Base-by-base conservation (phyloP, 1,139 yeast species). In the Taphrina deformans region DNA sequence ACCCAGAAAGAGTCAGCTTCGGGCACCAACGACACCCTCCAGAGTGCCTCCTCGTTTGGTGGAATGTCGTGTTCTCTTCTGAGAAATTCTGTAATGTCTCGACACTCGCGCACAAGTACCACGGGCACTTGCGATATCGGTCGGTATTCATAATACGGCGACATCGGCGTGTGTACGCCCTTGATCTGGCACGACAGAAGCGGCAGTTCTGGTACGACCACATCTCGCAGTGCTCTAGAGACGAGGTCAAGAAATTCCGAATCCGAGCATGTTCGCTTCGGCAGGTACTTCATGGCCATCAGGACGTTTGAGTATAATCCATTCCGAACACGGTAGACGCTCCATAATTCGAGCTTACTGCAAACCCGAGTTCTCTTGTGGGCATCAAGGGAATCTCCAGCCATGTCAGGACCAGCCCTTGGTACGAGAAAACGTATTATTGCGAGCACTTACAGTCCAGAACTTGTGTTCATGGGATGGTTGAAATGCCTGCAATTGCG, bases 291-390 rank as follows among this genome's bases (percentile, higher is more conserved):
- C 6, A 40, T 14, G 9, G 63, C 55, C n/a, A 59, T 40, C 14
- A 48, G 24, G 5, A 59, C 63, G 21, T 59, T 59, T 18, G 35
- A 41, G 29, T 59, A 59, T 10, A 51, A n/a, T 27, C 29, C 46
- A 21, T 46, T 53, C 10, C 26, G 35, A 18, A 31, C 26, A 6
- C 63, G 55, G 29, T 50, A 50, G 41, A 50, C 63, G 14, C 41
- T 50, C 63, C 55, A 45, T n/a, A 38, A 41, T 23, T 59, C 63
- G 2, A 59, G 63, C 12, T 29, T 24, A 3, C 63, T 56, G 23
- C 63, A 59, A 5, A n/a, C 48, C 16, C 62, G 46, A 12, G 38
- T 9, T 6, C 31, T 48, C 14, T 45, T 18, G 21, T 6, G 45
- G 7, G 45, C 16, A 6, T 40, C 33, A 29, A 18, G 18, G n/a